These are phyloP conservation scores for Narthecium ossifragum DNA, from an alignment of 106 monocot species.

Conservation along the genomic window DNA sequence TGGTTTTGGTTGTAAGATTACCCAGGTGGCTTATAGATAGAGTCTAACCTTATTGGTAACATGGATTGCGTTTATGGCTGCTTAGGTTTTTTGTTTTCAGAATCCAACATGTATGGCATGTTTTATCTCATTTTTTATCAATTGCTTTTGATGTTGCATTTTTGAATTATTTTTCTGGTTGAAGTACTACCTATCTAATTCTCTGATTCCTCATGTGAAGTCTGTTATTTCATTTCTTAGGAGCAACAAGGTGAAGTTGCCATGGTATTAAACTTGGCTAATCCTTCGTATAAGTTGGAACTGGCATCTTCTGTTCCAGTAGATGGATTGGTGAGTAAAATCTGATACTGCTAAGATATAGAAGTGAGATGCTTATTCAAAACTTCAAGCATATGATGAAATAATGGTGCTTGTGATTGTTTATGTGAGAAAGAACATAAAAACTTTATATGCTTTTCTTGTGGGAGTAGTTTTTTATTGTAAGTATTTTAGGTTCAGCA, in stretches of 20 bases:
- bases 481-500: too few species aligned
- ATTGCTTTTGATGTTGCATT: not conserved
- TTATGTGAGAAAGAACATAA: too few species aligned
- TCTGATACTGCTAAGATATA: too few species aligned
- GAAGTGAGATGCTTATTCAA: too few species aligned
- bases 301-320: slow-evolving; percentile 56
- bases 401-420: too few species aligned
- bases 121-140: not conserved
- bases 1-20: too few species aligned
- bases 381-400: too few species aligned
- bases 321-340: slow-evolving; percentile 54
- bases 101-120: not conserved
- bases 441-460: too few species aligned
- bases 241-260: slow-evolving; percentile 62
- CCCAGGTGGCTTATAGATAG: too few species aligned
- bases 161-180: not conserved
- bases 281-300: slow-evolving; percentile 80
- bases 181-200: not conserved
- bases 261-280: slow-evolving; percentile 41
- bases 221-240: slow-evolving; percentile 28
- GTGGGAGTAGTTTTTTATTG: too few species aligned
- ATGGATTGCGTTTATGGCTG: not conserved
- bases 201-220: not conserved
- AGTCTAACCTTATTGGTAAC: too few species aligned
- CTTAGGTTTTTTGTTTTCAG: not conserved